phyloP scores from a whole-genome alignment of 768 basidiomycete genomes.

The Glaciozyma martinii region DNA sequence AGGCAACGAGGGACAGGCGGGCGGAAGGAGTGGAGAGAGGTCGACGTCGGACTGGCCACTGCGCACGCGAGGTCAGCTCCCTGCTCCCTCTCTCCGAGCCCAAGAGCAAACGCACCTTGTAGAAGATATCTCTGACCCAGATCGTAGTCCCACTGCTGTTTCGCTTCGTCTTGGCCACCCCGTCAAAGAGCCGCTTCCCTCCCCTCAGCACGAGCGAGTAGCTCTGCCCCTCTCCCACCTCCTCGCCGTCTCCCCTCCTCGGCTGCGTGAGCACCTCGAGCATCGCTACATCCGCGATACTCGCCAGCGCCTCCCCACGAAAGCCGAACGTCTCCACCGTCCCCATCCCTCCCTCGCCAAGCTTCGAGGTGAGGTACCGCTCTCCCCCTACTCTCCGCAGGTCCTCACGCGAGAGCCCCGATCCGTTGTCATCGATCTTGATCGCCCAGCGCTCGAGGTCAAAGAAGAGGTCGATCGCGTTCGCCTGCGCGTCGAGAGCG shows the following conservation, averaged over 20 bases:
- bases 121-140: slow-evolving; percentile 78
- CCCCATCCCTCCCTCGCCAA: neutral
- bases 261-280: slow-evolving; percentile 78
- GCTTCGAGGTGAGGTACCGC: slow-evolving; percentile 49
- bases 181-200: slow-evolving; percentile 7
- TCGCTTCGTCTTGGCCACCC: neutral
- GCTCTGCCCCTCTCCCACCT: slow-evolving; percentile 41
- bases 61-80: neutral
- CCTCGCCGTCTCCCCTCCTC: slow-evolving; percentile 40
- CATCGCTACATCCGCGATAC: slow-evolving; percentile 66
- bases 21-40: slow-evolving; percentile 11
- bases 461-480: slow-evolving; percentile 59
- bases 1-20: neutral
- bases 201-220: slow-evolving; percentile 58
- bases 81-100: neutral
- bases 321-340: slow-evolving; percentile 13
- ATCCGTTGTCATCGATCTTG: slow-evolving; percentile 78
- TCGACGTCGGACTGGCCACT: slow-evolving; percentile 26
- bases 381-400: slow-evolving; percentile 51
- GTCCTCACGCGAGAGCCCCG: slow-evolving; percentile 58
- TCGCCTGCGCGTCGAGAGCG: slow-evolving; percentile 69
- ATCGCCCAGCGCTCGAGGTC: slow-evolving; percentile 70
- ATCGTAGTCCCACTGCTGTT: slow-evolving; percentile 60
- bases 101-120: slow-evolving; percentile 44
- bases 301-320: slow-evolving; percentile 55